phyloP scores from a whole-genome alignment of 345 rosid genomes.

The Cochlearia excelsa region DNA sequence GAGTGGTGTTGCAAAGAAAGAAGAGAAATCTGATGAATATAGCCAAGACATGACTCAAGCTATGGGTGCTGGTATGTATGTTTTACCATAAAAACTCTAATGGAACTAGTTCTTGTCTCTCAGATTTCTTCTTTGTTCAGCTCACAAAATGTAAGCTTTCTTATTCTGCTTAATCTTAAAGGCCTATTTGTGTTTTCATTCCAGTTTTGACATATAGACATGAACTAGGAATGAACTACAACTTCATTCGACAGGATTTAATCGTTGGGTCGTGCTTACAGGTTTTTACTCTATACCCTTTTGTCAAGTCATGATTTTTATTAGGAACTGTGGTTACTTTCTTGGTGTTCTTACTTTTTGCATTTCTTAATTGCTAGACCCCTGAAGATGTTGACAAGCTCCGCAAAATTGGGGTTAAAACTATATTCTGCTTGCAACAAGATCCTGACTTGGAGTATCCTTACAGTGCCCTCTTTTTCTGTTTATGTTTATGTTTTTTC shows the following conservation, averaged over 20 bases:
- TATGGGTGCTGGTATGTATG: slow-evolving; percentile 87
- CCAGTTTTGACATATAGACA: slow-evolving; percentile 93
- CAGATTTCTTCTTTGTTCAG: no score
- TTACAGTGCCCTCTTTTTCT: slow-evolving; percentile 11
- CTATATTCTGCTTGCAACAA: slow-evolving; percentile 91
- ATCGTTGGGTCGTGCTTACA: slow-evolving; percentile 97
- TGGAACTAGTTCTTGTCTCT: no score
- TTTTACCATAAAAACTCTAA: not conserved
- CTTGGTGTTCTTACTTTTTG: slow-evolving; percentile 9
- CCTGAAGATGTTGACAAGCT: slow-evolving; percentile 87
- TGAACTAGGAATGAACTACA: slow-evolving; percentile 89
- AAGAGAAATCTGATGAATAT: slow-evolving; percentile 68
- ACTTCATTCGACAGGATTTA: slow-evolving; percentile 78
- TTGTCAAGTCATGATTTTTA: not conserved
- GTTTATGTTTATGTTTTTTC: not conserved
- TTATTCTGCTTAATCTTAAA: not conserved
- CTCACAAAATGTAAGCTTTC: not conserved
- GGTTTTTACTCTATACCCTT: slow-evolving; percentile 43
- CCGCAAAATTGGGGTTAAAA: slow-evolving; percentile 77
- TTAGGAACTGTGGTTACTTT: not conserved
- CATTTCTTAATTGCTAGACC: slow-evolving; percentile 46
- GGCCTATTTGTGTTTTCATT: slow-evolving; percentile 29
- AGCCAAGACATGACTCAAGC: slow-evolving; percentile 94
- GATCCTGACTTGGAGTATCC: slow-evolving; percentile 96
- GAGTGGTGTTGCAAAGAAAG: slow-evolving; percentile 45